These are phyloP conservation scores for Mortierella sp. DNA, from an alignment of 371 early-diverging fungal species.

Conservation along the genomic window DNA sequence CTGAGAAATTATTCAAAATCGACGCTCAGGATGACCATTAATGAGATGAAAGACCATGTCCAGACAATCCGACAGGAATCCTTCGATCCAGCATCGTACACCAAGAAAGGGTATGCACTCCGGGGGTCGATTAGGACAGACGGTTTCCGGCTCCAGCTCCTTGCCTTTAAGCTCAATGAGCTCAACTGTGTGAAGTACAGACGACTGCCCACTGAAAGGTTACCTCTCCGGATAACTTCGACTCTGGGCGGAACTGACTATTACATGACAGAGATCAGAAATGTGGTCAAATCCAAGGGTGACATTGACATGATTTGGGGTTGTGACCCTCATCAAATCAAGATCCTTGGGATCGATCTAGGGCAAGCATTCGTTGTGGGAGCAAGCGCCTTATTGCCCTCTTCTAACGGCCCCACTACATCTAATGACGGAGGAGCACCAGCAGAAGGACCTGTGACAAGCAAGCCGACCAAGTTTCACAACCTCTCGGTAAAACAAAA, in stretches of 20 bases:
- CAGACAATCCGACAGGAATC: too few species aligned
- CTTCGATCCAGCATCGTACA: slow-evolving; percentile 11
- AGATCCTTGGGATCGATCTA: slow-evolving; percentile 15
- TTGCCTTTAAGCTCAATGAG: slow-evolving; percentile 19
- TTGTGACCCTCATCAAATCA: slow-evolving; percentile 8
- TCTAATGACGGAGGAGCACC: too few species aligned
- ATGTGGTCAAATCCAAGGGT: slow-evolving; percentile 18
- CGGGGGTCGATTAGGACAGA: slow-evolving; percentile 13
- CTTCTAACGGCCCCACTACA: too few species aligned
- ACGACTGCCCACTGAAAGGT: slow-evolving; percentile 1
- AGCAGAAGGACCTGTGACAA: too few species aligned
- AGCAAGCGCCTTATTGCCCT: slow-evolving; percentile 12
- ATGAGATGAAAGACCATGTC: neutral
- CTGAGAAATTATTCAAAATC: slow-evolving; percentile 5
- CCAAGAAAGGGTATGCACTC: slow-evolving; percentile 12
- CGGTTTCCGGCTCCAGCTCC: slow-evolving; percentile 12
- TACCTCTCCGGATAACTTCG: slow-evolving; percentile 9
- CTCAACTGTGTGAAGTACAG: slow-evolving; percentile 11
- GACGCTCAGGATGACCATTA: slow-evolving; percentile 7
- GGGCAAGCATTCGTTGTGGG: slow-evolving; percentile 24
- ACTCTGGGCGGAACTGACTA: slow-evolving; percentile 18
- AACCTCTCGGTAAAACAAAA: slow-evolving; percentile 22
- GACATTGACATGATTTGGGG: slow-evolving; percentile 14
- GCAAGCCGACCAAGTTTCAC: slow-evolving; percentile 12
- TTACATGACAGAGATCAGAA: slow-evolving; percentile 23